Evolutionary conservation across 306 rosid species (phyloP).

Genomic region (Biancaea sappan): DNA sequence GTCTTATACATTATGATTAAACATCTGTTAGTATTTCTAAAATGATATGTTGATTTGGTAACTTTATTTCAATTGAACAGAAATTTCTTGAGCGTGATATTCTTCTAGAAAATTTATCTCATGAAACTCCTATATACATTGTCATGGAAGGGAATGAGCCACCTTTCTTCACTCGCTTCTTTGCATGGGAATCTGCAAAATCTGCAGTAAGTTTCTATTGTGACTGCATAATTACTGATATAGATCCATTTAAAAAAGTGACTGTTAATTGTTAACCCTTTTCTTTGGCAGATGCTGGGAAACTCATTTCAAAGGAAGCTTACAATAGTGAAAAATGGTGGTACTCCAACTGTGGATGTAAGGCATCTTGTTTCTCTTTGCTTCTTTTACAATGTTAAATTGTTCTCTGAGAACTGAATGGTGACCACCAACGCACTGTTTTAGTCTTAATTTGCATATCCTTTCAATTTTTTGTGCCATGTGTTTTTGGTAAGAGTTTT

Average conservation of each 20-base stretch:
- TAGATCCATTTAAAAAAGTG: constrained; percentile 9
- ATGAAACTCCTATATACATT: constrained; percentile 72
- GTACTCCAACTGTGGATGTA: constrained; percentile 61
- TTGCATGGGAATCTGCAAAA: constrained; percentile 80
- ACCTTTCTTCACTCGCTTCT: constrained; percentile 86
- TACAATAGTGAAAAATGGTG: constrained; percentile 64
- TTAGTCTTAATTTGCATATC: constrained; percentile 12
- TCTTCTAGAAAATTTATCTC: constrained; percentile 67
- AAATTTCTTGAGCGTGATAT: constrained; percentile 84
- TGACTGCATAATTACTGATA: constrained; percentile 8
- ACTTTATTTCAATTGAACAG: constrained; percentile 50
- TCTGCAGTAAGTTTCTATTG: constrained; percentile 54
- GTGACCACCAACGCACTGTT: background rate
- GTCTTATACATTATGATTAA: background rate
- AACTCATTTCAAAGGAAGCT: constrained; percentile 92
- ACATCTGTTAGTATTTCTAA: constrained; percentile 29
- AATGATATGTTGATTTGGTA: constrained; percentile 21
- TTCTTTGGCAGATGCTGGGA: constrained; percentile 70
- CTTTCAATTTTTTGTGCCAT: background rate
- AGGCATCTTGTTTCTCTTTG: constrained; percentile 35
- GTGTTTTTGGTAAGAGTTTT: background rate
- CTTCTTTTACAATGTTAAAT: constrained; percentile 15
- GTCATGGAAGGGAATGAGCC: constrained; percentile 92
- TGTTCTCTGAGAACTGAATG: constrained; percentile 14
- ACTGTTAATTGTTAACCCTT: background rate